Percentiles rank a stretch among this genome's conserved stretches.
These are phyloP conservation scores for Phytopythium vexans DNA, from an alignment of 352 stramenopile species.

Conservation along the genomic window DNA sequence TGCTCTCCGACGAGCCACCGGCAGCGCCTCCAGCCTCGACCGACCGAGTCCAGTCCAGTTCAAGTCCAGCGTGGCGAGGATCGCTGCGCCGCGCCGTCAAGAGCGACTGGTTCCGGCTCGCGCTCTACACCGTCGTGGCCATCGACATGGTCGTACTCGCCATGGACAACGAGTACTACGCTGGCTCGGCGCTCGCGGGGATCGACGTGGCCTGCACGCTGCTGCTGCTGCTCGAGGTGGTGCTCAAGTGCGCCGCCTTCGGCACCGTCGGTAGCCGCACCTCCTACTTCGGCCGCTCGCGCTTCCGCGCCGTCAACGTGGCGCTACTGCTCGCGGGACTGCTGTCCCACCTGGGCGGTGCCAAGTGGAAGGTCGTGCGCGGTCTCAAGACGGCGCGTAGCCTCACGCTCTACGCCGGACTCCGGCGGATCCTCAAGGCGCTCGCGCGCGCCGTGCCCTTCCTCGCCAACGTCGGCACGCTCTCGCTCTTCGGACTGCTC, in stretches of 20 bases:
- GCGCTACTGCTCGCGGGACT: slow-evolving; percentile 42
- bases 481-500: slow-evolving; percentile 72
- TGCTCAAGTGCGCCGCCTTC: slow-evolving; percentile 53
- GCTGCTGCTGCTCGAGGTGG: slow-evolving; percentile 53
- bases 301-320: slow-evolving; percentile 53
- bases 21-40: slow-evolving; percentile 9
- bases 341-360: slow-evolving; percentile 34
- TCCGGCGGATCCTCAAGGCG: slow-evolving; percentile 67
- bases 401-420: slow-evolving; percentile 58
- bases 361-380: slow-evolving; percentile 46
- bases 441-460: slow-evolving; percentile 67
- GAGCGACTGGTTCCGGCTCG: slow-evolving; percentile 33
- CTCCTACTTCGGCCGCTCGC: slow-evolving; percentile 51
- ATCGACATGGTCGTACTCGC: slow-evolving; percentile 54
- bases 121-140: slow-evolving; percentile 44
- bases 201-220: slow-evolving; percentile 68
- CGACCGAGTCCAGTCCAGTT: slow-evolving; percentile 7
- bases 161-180: slow-evolving; percentile 50
- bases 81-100: slow-evolving; percentile 38
- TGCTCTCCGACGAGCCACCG: slow-evolving; percentile 3
- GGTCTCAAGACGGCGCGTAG: slow-evolving; percentile 65
- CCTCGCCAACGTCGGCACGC: slow-evolving; percentile 66
- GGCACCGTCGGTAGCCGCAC: slow-evolving; percentile 33
- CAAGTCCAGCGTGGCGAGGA: slow-evolving; percentile 4
- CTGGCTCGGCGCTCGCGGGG: slow-evolving; percentile 11